phyloP scores from a whole-genome alignment of 1,284 basidiomycete species.

The Afroboletus lepidellus region DNA sequence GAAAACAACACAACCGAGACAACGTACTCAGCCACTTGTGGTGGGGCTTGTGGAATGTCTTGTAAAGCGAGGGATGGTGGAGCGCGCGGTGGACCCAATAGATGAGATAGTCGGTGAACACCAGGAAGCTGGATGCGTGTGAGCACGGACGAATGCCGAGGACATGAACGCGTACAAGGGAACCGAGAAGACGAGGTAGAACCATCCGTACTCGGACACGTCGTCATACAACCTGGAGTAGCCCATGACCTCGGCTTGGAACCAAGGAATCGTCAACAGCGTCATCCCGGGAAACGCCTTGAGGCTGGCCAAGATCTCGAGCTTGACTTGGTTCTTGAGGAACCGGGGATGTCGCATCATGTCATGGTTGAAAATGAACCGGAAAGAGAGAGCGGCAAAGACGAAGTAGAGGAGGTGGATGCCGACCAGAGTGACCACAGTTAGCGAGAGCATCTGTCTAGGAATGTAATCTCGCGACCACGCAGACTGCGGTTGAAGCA shows the following conservation, averaged over 20 bases:
- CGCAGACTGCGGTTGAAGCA: conserved; percentile 44
- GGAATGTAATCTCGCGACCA: conserved; percentile 81
- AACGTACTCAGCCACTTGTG: conserved; percentile 95
- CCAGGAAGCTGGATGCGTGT: conserved; percentile 59
- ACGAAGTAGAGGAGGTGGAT: conserved; percentile 84
- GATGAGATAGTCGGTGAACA: conserved; percentile 90
- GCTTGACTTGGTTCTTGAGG: conserved; percentile 81
- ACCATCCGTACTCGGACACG: conserved; percentile 69
- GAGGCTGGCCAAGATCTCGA: conserved; percentile 81
- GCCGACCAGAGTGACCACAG: conserved; percentile 75
- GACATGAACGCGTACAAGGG: conserved; percentile 50
- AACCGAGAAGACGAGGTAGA: conserved; percentile 62
- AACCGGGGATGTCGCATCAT: conserved; percentile 96
- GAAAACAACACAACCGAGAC: background rate
- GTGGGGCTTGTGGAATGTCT: conserved; percentile 91
- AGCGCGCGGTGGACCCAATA: conserved; percentile 95
- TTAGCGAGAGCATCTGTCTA: conserved; percentile 79
- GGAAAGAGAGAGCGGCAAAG: conserved; percentile 84
- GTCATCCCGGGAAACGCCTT: conserved; percentile 81
- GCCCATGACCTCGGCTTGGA: conserved; percentile 89
- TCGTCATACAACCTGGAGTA: conserved; percentile 80
- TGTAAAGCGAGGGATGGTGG: conserved; percentile 88
- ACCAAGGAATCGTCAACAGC: conserved; percentile 89
- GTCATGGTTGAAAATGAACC: conserved; percentile 90
- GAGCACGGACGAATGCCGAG: conserved; percentile 5